These are phyloP conservation scores for Xerocomellus chrysenteron DNA, from an alignment of 768 basidiomycete species.

Conservation along the genomic window DNA sequence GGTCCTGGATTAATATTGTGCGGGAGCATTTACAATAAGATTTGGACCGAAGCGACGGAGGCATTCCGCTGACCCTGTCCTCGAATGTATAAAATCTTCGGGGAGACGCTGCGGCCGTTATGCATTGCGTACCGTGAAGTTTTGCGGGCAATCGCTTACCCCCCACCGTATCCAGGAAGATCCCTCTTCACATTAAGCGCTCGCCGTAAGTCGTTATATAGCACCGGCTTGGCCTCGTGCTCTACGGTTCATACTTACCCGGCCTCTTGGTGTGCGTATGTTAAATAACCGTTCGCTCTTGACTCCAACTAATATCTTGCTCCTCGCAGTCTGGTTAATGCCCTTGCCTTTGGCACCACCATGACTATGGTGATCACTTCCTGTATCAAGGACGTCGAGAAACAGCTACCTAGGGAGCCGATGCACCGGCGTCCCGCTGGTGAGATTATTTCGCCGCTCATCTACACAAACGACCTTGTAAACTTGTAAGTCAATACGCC, in stretches of 20 bases:
- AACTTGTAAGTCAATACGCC: conserved; percentile 47
- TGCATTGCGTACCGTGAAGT: conserved; percentile 18
- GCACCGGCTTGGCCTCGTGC: conserved; percentile 3
- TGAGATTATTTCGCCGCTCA: conserved; percentile 55
- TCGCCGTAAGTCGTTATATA: conserved; percentile 17
- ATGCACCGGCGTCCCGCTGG: conserved; percentile 45
- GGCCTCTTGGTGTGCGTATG: conserved; percentile 19
- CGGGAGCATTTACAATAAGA: conserved; percentile 1
- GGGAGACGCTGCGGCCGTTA: conserved; percentile 18
- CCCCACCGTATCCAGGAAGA: conserved; percentile 4
- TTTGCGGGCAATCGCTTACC: conserved; percentile 23
- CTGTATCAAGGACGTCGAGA: conserved; percentile 45
- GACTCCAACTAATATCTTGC: conserved; percentile 10
- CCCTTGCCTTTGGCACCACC: conserved; percentile 19
- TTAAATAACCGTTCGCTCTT: conserved; percentile 9
- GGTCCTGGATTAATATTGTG: neutral
- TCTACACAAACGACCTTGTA: conserved; percentile 46
- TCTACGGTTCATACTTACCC: conserved; percentile 8
- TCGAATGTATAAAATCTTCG: conserved; percentile 16
- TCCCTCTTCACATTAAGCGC: conserved; percentile 6
- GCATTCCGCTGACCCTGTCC: conserved; percentile 22
- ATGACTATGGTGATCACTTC: conserved; percentile 23
- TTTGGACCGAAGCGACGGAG: conserved; percentile 16
- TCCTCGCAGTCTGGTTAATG: conserved; percentile 20
- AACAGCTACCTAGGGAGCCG: conserved; percentile 40